Evolutionary conservation across 495 filamentous ascomycete species (phyloP).

Genomic region (Arthonia radiata): DNA sequence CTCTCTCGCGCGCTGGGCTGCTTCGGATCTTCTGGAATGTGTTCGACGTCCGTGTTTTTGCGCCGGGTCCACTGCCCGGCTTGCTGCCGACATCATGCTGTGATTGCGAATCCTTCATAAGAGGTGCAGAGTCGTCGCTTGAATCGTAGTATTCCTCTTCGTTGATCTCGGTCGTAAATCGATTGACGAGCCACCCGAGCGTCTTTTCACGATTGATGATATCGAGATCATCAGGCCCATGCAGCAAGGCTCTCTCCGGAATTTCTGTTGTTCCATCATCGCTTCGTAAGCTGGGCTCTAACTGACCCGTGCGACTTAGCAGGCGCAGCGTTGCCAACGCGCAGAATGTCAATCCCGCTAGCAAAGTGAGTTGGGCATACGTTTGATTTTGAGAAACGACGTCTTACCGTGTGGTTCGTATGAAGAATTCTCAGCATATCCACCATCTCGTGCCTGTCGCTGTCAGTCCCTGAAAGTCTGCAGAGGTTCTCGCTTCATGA

Average conservation of each 20-base stretch:
- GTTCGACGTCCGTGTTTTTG: too few relatives aligned
- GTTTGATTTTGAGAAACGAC: conserved; percentile 3
- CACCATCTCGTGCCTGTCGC: conserved; percentile 84
- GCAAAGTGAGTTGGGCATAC: conserved; percentile 4
- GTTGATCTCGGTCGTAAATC: conserved; percentile 25
- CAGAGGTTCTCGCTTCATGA: too few relatives aligned
- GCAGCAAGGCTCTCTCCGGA: conserved; percentile 1
- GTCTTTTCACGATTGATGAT: conserved; percentile 17
- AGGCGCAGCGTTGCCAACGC: conserved; percentile 52
- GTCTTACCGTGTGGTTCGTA: conserved; percentile 71
- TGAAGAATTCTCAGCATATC: conserved; percentile 53
- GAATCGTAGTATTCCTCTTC: conserved; percentile 14
- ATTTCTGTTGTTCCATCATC: neutral
- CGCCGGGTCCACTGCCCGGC: too few relatives aligned
- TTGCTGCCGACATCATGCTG: too few relatives aligned
- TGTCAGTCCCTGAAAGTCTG: too few relatives aligned
- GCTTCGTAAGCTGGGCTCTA: conserved; percentile 10
- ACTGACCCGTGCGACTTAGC: too few relatives aligned
- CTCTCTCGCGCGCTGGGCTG: too few relatives aligned
- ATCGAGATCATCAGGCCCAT: conserved; percentile 15
- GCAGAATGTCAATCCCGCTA: conserved; percentile 76
- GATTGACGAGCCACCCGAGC: conserved; percentile 39
- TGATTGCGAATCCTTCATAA: too few relatives aligned
- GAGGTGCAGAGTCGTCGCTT: too few relatives aligned
- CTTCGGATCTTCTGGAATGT: too few relatives aligned